phyloP scores from a whole-genome alignment of 352 stramenopile species.

The Pythium biforme region DNA sequence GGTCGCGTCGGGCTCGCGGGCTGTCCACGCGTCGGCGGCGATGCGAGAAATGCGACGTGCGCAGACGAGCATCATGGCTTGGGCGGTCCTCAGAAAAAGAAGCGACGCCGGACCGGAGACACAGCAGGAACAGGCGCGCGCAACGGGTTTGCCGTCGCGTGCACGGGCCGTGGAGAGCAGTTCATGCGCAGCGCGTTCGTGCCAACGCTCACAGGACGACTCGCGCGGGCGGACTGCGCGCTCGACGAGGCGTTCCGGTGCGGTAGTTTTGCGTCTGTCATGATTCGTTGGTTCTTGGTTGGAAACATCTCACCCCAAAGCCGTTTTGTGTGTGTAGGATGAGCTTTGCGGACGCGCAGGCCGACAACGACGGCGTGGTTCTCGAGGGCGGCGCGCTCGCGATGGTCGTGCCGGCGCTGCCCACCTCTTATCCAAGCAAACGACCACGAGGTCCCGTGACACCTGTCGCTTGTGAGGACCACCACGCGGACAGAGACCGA shows the following conservation, averaged over 20 bases:
- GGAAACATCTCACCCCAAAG: no score
- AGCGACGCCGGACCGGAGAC: background rate
- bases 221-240: conserved; percentile 31
- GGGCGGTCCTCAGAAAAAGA: no score
- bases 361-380: conserved; percentile 33
- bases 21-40: conserved; percentile 61
- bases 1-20: conserved; percentile 64
- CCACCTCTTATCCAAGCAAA: background rate
- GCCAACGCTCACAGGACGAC: conserved; percentile 26
- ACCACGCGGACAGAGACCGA: no score
- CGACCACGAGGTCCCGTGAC: background rate
- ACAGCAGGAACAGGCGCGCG: background rate
- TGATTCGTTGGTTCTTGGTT: no score
- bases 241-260: conserved; percentile 11
- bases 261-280: background rate
- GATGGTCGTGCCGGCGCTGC: conserved; percentile 13
- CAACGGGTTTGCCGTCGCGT: conserved; percentile 53
- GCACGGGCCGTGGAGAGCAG: conserved; percentile 66
- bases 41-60: conserved; percentile 47
- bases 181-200: conserved; percentile 56
- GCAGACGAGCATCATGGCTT: no score
- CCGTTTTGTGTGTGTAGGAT: background rate
- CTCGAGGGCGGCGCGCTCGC: conserved; percentile 61
- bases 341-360: conserved; percentile 32
- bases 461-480: no score